These are phyloP conservation scores for Populus alba DNA, from an alignment of 345 rosid species.

Conservation along the genomic window DNA sequence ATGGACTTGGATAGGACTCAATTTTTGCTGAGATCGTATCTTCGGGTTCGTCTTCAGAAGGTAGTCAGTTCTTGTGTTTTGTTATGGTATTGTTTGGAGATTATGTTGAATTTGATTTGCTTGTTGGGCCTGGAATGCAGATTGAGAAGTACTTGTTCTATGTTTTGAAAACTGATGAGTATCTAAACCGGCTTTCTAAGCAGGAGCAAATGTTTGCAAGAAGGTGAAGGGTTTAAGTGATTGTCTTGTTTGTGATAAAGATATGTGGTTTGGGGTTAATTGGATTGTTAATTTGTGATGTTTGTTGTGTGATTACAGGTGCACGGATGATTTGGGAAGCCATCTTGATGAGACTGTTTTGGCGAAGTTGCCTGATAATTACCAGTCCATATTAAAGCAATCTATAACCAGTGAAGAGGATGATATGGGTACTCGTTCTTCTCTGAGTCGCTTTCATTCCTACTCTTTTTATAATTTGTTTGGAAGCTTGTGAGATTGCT, in stretches of 20 bases:
- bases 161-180: slow-evolving; percentile 48
- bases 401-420: slow-evolving; percentile 72
- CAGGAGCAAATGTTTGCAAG: slow-evolving; percentile 59
- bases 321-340: slow-evolving; percentile 24
- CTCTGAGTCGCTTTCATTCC: background rate
- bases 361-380: slow-evolving; percentile 70
- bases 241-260: background rate
- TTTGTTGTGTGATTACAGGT: slow-evolving; percentile 35
- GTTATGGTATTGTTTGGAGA: background rate
- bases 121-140: slow-evolving; percentile 27
- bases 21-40: slow-evolving; percentile 81
- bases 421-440: slow-evolving; percentile 64
- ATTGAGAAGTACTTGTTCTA: slow-evolving; percentile 77
- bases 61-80: slow-evolving; percentile 25
- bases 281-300: background rate
- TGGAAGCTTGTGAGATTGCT: background rate
- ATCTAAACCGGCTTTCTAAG: slow-evolving; percentile 50
- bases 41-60: slow-evolving; percentile 82
- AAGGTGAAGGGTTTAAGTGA: slow-evolving; percentile 39
- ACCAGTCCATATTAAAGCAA: slow-evolving; percentile 68
- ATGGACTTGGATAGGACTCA: slow-evolving; percentile 84
- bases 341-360: slow-evolving; percentile 46
- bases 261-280: background rate
- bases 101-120: background rate
- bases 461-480: background rate